Conservation (phyloP, 768 basidiomycete species). For the Suillus discolor region DNA sequence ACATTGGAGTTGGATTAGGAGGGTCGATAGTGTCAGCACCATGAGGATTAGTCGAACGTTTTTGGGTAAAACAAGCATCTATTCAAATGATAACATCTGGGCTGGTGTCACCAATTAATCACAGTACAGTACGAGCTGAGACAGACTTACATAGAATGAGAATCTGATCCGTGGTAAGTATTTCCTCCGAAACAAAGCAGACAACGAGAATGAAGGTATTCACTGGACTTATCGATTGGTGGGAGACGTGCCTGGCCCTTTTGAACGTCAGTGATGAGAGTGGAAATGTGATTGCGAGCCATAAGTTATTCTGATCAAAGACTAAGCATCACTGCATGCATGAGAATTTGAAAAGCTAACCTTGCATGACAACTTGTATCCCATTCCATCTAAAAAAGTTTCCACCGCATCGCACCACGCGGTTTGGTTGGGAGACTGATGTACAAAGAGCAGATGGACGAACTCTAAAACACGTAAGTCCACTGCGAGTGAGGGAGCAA, state of each 20-base stretch:
- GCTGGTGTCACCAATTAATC: neutral
- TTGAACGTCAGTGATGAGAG: constrained; percentile 12
- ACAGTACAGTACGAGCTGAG: neutral
- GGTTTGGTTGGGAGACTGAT: constrained; percentile 17
- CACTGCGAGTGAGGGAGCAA: constrained; percentile 32
- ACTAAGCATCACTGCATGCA: neutral
- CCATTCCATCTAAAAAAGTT: constrained; percentile 15
- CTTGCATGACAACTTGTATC: constrained; percentile 16
- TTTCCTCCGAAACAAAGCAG: constrained; percentile 18
- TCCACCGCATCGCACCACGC: constrained; percentile 17
- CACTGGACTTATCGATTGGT: constrained; percentile 6
- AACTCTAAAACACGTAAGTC: constrained; percentile 35
- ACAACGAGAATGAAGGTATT: constrained; percentile 12
- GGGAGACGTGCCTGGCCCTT: neutral
- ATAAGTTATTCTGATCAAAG: constrained; percentile 25
- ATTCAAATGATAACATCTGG: constrained; percentile 25
- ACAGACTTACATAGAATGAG: neutral
- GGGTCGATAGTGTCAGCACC: constrained; percentile 13
- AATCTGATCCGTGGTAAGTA: neutral
- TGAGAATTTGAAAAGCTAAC: constrained; percentile 6
- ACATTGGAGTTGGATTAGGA: constrained; percentile 16
- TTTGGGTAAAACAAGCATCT: constrained; percentile 39
- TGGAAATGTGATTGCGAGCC: constrained; percentile 25
- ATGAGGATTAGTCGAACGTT: constrained; percentile 21
- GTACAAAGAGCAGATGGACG: constrained; percentile 15